phyloP scores from a whole-genome alignment of 148 eudicot genomes.

The Rhododendron griersonianum region DNA sequence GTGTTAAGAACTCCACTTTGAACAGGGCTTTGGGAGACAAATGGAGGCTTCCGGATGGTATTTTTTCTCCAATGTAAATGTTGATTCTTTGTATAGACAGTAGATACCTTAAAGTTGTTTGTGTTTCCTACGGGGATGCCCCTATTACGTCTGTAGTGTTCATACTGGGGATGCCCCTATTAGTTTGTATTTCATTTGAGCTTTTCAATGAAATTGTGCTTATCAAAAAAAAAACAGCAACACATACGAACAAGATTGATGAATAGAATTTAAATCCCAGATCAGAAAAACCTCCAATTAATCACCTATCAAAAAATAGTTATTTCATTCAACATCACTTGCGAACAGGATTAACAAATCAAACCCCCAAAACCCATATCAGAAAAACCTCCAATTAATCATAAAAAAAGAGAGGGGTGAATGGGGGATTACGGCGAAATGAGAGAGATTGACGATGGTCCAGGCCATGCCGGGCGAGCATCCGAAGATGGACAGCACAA shows the following conservation, averaged over 20 bases:
- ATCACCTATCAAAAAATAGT: neutral
- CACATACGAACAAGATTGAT: neutral
- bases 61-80: too few species aligned
- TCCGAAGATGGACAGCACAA: conserved; percentile 62
- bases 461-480: conserved; percentile 86
- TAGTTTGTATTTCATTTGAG: too few species aligned
- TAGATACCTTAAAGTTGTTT: too few species aligned
- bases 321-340: neutral
- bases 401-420: neutral
- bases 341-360: conserved; percentile 6
- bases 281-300: neutral
- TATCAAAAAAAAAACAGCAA: neutral
- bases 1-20: too few species aligned
- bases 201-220: too few species aligned
- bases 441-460: conserved; percentile 71
- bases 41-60: too few species aligned
- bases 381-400: neutral
- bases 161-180: too few species aligned
- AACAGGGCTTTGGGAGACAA: too few species aligned
- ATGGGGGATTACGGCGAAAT: conserved; percentile 8
- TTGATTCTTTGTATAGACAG: too few species aligned
- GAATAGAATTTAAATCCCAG: neutral
- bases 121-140: too few species aligned
- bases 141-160: too few species aligned
- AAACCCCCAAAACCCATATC: neutral